Evolutionary conservation across 2,329 filamentous ascomycete genomes (phyloP).

Genomic region (Colletotrichum cereale): DNA sequence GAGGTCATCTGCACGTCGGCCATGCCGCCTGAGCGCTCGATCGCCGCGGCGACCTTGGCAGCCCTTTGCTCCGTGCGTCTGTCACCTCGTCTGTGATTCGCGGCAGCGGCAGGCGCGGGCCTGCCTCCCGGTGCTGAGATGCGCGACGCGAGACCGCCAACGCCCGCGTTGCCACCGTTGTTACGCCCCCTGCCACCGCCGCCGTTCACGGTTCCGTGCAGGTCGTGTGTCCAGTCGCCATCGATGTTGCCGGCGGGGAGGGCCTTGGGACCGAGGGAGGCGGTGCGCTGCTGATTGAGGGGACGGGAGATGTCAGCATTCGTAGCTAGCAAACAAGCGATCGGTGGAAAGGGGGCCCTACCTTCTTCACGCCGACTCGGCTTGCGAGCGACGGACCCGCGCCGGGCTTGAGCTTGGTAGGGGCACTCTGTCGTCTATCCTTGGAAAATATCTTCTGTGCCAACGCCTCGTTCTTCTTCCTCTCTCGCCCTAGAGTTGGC

Average conservation of each 20-base stretch:
- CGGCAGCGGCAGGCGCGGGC: constrained; percentile 42
- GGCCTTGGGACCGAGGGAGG: constrained; percentile 49
- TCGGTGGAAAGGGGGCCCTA: constrained; percentile 48
- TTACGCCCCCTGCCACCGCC: constrained; percentile 38
- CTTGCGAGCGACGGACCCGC: constrained; percentile 73
- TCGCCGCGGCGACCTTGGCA: constrained; percentile 59
- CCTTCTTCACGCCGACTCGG: constrained; percentile 81
- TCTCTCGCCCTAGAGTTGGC: constrained; percentile 66
- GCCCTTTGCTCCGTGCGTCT: constrained; percentile 50
- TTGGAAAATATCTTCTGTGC: constrained; percentile 78
- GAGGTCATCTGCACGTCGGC: constrained; percentile 45
- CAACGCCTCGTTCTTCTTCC: constrained; percentile 78
- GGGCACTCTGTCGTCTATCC: constrained; percentile 70
- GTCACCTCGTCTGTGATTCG: constrained; percentile 42
- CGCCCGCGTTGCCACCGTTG: constrained; percentile 44
- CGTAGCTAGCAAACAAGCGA: constrained; percentile 12
- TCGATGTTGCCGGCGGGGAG: constrained; percentile 68
- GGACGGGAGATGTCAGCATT: constrained; percentile 40
- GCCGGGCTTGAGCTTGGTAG: constrained; percentile 59
- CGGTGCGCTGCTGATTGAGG: constrained; percentile 46
- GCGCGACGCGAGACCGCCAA: constrained; percentile 59
- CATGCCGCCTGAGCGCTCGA: constrained; percentile 55
- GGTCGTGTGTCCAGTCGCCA: constrained; percentile 78
- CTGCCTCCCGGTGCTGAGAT: constrained; percentile 56
- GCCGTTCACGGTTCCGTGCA: constrained; percentile 64